Evolutionary conservation across 2,329 filamentous ascomycete species (phyloP).

Genomic region (Onygenales sp.): DNA sequence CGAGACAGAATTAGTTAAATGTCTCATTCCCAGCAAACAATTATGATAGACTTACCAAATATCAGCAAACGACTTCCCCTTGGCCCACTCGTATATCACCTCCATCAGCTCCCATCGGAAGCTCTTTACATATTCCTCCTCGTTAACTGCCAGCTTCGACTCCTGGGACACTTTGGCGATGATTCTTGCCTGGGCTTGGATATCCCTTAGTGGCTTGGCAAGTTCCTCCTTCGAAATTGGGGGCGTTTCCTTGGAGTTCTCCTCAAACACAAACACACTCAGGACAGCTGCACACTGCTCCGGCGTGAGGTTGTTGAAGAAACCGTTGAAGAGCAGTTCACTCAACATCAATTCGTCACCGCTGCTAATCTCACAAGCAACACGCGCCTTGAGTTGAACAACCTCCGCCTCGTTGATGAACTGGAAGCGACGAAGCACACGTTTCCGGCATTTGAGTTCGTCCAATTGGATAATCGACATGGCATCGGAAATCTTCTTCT

Average conservation of each 20-base stretch:
- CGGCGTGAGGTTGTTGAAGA: conserved; percentile 91
- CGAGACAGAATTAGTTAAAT: conserved; percentile 5
- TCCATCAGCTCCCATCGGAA: conserved; percentile 98
- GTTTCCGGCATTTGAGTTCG: conserved; percentile 90
- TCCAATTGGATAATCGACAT: conserved; percentile 88
- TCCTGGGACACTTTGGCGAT: conserved; percentile 92
- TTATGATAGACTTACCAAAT: conserved; percentile 63
- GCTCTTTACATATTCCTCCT: conserved; percentile 81
- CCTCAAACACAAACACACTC: conserved; percentile 94
- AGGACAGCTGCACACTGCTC: conserved; percentile 80
- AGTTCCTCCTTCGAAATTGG: conserved; percentile 66
- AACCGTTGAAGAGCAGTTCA: conserved; percentile 90
- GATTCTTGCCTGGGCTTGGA: conserved; percentile 75
- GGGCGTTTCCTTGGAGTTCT: conserved; percentile 72
- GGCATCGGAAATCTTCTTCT: conserved; percentile 76
- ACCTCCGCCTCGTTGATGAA: conserved; percentile 96
- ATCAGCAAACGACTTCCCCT: conserved; percentile 79
- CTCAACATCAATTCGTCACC: conserved; percentile 90
- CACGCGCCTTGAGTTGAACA: conserved; percentile 91
- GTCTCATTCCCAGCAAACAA: background rate
- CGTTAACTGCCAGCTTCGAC: conserved; percentile 86
- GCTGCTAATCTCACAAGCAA: conserved; percentile 95
- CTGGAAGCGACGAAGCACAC: conserved; percentile 82
- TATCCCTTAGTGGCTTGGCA: conserved; percentile 73
- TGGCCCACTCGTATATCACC: conserved; percentile 84